Percentiles rank a stretch among this genome's conserved stretches.
Evolutionary conservation across 2,329 filamentous ascomycete species (phyloP).

Genomic region (Colletotrichum horii): DNA sequence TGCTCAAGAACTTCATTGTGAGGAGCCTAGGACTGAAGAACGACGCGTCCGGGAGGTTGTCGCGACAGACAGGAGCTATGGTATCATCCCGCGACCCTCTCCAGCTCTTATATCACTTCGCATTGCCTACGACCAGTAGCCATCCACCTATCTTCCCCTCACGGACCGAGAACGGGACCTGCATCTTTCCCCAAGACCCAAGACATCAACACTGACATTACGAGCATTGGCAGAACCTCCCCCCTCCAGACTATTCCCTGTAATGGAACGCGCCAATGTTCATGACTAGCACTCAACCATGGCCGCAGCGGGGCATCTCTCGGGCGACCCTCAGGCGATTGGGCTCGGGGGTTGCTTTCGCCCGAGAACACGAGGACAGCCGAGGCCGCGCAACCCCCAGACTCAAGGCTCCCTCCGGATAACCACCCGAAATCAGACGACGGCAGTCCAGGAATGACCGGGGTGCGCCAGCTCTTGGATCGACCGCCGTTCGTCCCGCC

Average conservation of each 20-base stretch:
- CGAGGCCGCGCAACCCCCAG: neutral
- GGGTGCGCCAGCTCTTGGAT: neutral
- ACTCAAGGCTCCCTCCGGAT: neutral
- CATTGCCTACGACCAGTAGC: neutral
- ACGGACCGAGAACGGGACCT: constrained; percentile 9
- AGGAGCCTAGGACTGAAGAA: neutral
- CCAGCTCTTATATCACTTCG: neutral
- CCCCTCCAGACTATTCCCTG: neutral
- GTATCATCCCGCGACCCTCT: neutral
- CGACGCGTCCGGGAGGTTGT: neutral
- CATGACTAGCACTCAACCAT: constrained; percentile 7
- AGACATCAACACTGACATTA: constrained; percentile 11
- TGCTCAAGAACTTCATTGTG: constrained; percentile 23
- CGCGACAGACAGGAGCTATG: neutral
- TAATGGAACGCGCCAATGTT: neutral
- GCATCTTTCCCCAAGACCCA: neutral
- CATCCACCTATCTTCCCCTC: neutral
- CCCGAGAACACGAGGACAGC: constrained; percentile 2
- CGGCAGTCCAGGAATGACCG: neutral
- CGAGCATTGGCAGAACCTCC: constrained; percentile 1
- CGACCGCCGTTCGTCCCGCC: constrained; percentile 3
- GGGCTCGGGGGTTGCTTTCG: neutral
- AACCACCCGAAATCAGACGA: neutral
- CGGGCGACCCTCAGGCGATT: neutral
- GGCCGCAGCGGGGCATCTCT: constrained; percentile 15